A percentile compares a stretch with the other conserved stretches of the same genome.
These are phyloP conservation scores for Ailanthus altissimus DNA, from an alignment of 345 rosid species.

Conservation along the genomic window DNA sequence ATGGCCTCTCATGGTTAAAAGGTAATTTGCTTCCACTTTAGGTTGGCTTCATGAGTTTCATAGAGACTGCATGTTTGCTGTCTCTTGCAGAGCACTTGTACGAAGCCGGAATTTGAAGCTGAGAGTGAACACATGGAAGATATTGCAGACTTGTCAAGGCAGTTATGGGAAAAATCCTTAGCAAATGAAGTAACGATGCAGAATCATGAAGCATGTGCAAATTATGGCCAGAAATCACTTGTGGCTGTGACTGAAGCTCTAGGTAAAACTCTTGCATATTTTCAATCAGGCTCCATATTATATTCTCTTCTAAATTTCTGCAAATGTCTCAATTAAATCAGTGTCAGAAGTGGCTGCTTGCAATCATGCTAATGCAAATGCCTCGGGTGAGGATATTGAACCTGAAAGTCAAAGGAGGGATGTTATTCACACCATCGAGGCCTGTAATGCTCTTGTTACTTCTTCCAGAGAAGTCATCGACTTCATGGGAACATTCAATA, in stretches of 20 bases:
- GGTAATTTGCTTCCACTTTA: constrained; percentile 27
- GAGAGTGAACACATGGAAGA: constrained; percentile 51
- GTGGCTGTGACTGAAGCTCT: constrained; percentile 35
- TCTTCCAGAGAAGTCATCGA: constrained; percentile 62
- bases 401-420: constrained; percentile 31
- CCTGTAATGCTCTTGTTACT: constrained; percentile 23
- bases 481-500: constrained; percentile 65
- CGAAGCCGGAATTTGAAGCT: constrained; percentile 68
- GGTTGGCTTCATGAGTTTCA: constrained; percentile 30
- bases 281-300: constrained; percentile 13
- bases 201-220: constrained; percentile 22
- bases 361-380: constrained; percentile 22
- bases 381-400: constrained; percentile 27
- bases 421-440: constrained; percentile 26
- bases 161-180: constrained; percentile 25
- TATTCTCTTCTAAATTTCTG: constrained; percentile 18
- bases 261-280: constrained; percentile 33
- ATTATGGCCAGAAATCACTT: constrained; percentile 27
- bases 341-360: constrained; percentile 30
- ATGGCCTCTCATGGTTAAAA: constrained; percentile 19
- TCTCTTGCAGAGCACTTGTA: constrained; percentile 80
- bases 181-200: constrained; percentile 26
- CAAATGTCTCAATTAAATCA: constrained; percentile 12
- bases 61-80: constrained; percentile 32
- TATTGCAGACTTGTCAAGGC: constrained; percentile 28